phyloP scores from a whole-genome alignment of 1,284 basidiomycete species.

The Sporisorium graminicola region DNA sequence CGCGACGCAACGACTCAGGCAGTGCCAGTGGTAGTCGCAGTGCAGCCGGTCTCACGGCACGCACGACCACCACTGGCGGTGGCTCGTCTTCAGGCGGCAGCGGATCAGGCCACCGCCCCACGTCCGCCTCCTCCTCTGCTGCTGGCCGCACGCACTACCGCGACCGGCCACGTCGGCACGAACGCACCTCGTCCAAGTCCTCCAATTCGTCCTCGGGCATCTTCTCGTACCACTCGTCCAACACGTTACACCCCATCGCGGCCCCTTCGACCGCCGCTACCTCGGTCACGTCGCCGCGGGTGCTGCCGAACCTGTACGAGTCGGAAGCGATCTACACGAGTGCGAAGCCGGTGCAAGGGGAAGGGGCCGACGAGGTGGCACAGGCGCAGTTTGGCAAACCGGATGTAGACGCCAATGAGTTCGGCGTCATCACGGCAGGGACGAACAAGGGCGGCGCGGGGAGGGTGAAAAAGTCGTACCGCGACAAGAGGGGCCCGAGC shows the following conservation, averaged over 20 bases:
- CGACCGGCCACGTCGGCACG: conserved; percentile 55
- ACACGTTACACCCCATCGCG: conserved; percentile 6
- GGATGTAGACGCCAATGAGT: conserved; percentile 34
- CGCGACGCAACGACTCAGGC: conserved; percentile 20
- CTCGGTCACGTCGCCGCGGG: conserved; percentile 7
- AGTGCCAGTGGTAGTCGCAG: conserved; percentile 31
- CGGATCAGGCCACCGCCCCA: conserved; percentile 11
- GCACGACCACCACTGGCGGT: conserved; percentile 14
- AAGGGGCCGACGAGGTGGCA: not conserved
- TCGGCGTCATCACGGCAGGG: conserved; percentile 40
- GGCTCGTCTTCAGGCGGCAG: conserved; percentile 40
- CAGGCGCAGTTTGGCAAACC: conserved; percentile 22
- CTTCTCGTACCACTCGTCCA: conserved; percentile 22
- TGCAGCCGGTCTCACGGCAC: conserved; percentile 22
- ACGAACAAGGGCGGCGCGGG: conserved; percentile 33
- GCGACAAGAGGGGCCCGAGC: conserved; percentile 28
- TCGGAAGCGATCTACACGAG: conserved; percentile 20
- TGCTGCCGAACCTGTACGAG: conserved; percentile 43
- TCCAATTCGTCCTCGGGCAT: conserved; percentile 43
- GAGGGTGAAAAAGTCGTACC: conserved; percentile 34
- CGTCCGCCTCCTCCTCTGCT: conserved; percentile 17
- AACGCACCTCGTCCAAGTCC: conserved; percentile 39
- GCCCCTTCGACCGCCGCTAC: conserved; percentile 19
- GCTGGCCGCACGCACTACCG: conserved; percentile 37
- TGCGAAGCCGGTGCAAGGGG: not conserved